Evolutionary conservation across 345 rosid species (phyloP), one percentile per base, ranked within the genome.

Genomic region (Gossypium stocksii): DNA sequence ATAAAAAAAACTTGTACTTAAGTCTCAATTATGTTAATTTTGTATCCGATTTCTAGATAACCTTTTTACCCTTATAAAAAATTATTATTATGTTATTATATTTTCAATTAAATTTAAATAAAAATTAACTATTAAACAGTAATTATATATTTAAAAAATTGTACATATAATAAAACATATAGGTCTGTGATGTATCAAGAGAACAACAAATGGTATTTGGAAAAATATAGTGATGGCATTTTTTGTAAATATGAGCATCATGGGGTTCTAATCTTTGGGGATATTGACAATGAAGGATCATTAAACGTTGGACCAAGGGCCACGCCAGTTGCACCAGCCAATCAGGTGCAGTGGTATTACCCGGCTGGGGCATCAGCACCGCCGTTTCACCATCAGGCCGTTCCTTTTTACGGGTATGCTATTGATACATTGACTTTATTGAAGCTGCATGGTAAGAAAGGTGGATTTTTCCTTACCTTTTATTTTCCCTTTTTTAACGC

Each of bases 261-360:
- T 73, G 77, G 20, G 22, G 63, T 38, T 34, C 17, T 63, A 45
- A 70, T 44, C 11, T 43, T 34, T 67, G 38, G 22, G 29, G 22
- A n/a, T 43, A 29, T 20, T 45, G 43, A 58, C 71, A 25, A 23
- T 77, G 85, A 84, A 92, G 94, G 89, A 76, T 78, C 86, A n/a
- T n/a, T n/a, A 1, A 87, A 82, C 58, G 80, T 60, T 61, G 91
- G 84, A 67, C 88, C 83, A 43, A 88, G 91, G 79, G 74, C 86
- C 71, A 68, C 86, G 54, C 74, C 88, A 78, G 67, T 87, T 60
- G 82, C 89, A 45, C 85, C 88, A 8, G 81, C 87, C 15, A 87
- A 85, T 80, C 98, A 85, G 27, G 82, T 87, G 77, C 99, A 88
- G 72, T 90, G 95, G 97, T 91, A 91, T 72, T 94, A 91, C 66